Evolutionary conservation across 352 stramenopile genomes (phyloP).

Genomic region (Globisporangium carolinianum): DNA sequence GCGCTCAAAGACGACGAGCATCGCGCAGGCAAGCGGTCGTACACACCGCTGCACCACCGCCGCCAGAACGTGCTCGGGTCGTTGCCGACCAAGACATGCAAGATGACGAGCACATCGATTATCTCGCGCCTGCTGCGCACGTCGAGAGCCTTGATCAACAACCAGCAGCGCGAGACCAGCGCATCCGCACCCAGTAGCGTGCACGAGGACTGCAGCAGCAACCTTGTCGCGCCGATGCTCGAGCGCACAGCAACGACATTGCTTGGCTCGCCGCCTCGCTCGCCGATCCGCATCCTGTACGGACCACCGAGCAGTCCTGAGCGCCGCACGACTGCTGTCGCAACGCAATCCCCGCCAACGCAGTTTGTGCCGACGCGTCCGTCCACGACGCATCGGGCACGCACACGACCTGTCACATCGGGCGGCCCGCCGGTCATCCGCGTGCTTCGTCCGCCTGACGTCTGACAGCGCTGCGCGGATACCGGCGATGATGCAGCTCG

Average conservation of each 20-base stretch:
- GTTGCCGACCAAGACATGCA: conserved; percentile 44
- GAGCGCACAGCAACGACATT: not conserved
- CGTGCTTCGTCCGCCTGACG: conserved; percentile 28
- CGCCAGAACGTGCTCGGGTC: conserved; percentile 41
- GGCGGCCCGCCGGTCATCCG: conserved; percentile 34
- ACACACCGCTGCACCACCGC: conserved; percentile 37
- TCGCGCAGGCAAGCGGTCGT: conserved; percentile 15
- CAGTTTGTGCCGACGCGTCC: conserved; percentile 8
- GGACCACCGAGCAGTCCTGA: conserved; percentile 4
- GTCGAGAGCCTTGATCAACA: conserved; percentile 27
- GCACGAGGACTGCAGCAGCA: not conserved
- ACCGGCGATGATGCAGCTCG: no score
- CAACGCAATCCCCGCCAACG: not conserved
- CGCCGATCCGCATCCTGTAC: conserved; percentile 13
- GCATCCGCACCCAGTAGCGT: not conserved
- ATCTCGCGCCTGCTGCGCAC: conserved; percentile 51
- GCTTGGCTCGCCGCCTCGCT: not conserved
- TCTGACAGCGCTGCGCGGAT: not conserved
- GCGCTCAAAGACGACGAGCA: conserved; percentile 43
- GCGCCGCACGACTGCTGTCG: not conserved
- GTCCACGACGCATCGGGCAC: conserved; percentile 4
- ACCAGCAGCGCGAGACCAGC: conserved; percentile 8
- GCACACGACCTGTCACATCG: conserved; percentile 28
- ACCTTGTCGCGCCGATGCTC: not conserved
- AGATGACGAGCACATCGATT: conserved; percentile 56